Percentiles rank a stretch among this genome's conserved stretches.
Evolutionary conservation across 805 yeast genomes (phyloP).

Genomic region (Candida andamanensis): DNA sequence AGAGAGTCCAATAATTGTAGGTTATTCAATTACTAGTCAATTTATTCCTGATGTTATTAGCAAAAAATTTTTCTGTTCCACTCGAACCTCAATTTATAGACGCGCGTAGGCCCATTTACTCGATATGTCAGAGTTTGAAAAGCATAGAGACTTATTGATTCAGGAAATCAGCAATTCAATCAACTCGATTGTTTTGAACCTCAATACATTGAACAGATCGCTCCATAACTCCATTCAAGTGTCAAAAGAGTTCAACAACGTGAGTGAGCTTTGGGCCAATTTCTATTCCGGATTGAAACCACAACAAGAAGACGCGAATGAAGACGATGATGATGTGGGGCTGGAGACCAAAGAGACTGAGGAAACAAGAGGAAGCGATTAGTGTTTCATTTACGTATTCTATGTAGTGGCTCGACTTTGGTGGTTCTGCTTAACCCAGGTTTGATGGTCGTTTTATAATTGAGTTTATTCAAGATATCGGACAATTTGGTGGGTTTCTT

Average conservation of each 20-base stretch:
- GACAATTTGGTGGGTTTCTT: conserved; percentile 4
- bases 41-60: conserved; percentile 7
- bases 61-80: conserved; percentile 1
- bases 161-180: conserved; percentile 52
- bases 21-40: conserved; percentile 10
- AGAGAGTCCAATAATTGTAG: conserved; percentile 26
- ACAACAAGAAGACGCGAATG: conserved; percentile 14
- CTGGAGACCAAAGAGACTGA: background rate
- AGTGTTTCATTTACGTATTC: conserved; percentile 4
- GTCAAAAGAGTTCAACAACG: conserved; percentile 71
- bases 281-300: conserved; percentile 54
- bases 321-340: conserved; percentile 1
- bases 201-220: conserved; percentile 63
- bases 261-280: conserved; percentile 63
- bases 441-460: conserved; percentile 2
- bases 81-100: background rate
- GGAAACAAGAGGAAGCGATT: conserved; percentile 1
- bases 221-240: conserved; percentile 64
- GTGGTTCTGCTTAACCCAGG: conserved; percentile 9
- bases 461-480: conserved; percentile 9
- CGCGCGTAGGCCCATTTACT: background rate
- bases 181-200: conserved; percentile 60
- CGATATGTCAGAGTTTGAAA: conserved; percentile 39
- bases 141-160: conserved; percentile 54
- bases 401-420: conserved; percentile 12